Percentiles rank a stretch among this genome's conserved stretches.
Conservation (phyloP, 2,329 filamentous ascomycete genomes). For the Pestalotiopsis sp. region DNA sequence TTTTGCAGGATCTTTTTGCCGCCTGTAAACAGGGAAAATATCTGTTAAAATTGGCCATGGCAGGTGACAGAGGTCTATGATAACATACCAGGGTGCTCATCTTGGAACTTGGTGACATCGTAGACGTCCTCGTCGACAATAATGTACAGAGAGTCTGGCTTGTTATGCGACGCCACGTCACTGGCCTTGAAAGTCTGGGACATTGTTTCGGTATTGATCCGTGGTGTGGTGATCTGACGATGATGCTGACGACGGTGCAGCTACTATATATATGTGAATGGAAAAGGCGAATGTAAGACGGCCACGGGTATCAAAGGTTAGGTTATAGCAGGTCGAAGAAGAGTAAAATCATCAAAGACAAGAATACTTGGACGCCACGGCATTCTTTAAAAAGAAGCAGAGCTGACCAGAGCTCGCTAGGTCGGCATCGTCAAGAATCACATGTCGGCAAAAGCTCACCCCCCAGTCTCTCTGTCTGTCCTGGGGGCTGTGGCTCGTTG, state of each 20-base stretch:
- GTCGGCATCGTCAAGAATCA: conserved; percentile 10
- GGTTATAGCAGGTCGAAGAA: background rate
- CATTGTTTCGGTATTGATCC: conserved; percentile 58
- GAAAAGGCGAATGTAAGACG: background rate
- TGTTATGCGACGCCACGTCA: conserved; percentile 93
- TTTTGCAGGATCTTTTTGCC: conserved; percentile 68
- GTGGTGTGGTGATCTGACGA: background rate
- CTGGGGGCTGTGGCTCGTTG: background rate
- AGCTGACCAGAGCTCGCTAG: background rate
- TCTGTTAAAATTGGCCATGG: too few species aligned
- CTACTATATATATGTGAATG: background rate
- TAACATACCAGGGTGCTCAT: conserved; percentile 76
- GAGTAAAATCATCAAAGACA: background rate
- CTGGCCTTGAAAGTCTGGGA: conserved; percentile 80
- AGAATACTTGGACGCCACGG: background rate
- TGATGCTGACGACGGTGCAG: background rate
- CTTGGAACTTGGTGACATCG: conserved; percentile 86
- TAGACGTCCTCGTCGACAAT: conserved; percentile 95
- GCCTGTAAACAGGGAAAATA: too few species aligned
- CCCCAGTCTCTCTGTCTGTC: background rate
- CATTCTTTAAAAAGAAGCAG: conserved; percentile 7
- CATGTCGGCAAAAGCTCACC: conserved; percentile 10
- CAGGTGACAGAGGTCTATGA: too few species aligned
- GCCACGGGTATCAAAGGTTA: background rate
- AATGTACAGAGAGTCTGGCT: conserved; percentile 82